Conservation (phyloP, 164 flowering plant genomes). For the Houttuynia cordata region DNA sequence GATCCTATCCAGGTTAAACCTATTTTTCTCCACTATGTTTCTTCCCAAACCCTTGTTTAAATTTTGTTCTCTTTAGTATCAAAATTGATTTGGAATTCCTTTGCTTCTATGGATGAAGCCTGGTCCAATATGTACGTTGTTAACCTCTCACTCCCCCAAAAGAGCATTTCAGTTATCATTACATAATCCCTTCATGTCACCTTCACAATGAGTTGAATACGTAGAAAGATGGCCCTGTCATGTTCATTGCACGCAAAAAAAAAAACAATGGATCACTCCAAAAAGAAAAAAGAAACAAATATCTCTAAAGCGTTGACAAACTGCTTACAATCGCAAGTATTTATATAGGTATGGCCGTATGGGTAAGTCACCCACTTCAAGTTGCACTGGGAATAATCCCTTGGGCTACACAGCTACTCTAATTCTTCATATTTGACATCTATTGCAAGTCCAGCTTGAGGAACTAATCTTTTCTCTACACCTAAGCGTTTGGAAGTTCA, state of each 20-base stretch:
- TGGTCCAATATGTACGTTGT: background rate
- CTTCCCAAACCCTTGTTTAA: too few species aligned
- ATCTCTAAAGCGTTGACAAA: constrained; percentile 14
- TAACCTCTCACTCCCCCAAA: background rate
- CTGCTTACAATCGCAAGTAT: constrained; percentile 4
- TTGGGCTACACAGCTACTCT: too few species aligned
- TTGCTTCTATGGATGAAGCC: background rate
- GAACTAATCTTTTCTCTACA: background rate
- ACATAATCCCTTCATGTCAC: background rate
- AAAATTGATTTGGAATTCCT: too few species aligned
- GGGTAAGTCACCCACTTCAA: background rate
- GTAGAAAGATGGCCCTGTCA: background rate
- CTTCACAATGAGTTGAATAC: background rate
- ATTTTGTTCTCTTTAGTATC: too few species aligned
- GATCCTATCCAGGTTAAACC: too few species aligned
- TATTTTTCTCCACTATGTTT: too few species aligned
- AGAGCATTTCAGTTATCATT: background rate
- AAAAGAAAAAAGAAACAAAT: background rate
- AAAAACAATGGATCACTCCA: background rate
- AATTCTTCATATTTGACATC: background rate
- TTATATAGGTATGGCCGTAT: constrained; percentile 4
- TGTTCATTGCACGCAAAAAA: background rate
- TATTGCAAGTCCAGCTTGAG: background rate
- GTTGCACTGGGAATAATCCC: constrained; percentile 6
- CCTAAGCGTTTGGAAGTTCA: too few species aligned